Evolutionary conservation across 1,139 yeast genomes (phyloP).

Genomic region (Sugiyamaella grinbergsii): DNA sequence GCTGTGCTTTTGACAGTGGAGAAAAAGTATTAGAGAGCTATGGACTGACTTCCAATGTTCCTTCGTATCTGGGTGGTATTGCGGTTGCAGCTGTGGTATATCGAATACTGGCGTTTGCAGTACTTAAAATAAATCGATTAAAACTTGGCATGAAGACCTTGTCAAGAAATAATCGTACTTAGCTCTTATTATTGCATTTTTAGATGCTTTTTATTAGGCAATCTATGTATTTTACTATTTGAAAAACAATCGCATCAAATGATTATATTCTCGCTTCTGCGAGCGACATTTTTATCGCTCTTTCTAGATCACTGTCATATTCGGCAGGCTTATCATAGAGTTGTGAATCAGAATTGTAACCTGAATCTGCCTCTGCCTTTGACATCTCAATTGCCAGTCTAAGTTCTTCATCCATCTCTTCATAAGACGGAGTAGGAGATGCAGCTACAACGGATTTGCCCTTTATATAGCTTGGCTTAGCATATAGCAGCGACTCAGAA

Average conservation of each 20-base stretch:
- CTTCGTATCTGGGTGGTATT: slow-evolving; percentile 42
- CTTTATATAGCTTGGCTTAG: neutral
- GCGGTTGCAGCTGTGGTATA: slow-evolving; percentile 43
- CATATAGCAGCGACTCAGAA: too few species aligned
- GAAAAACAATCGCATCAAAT: neutral
- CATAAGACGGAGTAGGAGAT: slow-evolving; percentile 1
- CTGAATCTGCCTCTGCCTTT: slow-evolving; percentile 24
- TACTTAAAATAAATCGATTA: slow-evolving; percentile 35
- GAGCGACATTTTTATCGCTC: slow-evolving; percentile 26
- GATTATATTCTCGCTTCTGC: slow-evolving; percentile 19
- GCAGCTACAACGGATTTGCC: neutral
- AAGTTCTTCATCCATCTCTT: slow-evolving; percentile 24
- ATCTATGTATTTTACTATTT: neutral
- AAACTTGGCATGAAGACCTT: slow-evolving; percentile 34
- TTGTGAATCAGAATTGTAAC: slow-evolving; percentile 4
- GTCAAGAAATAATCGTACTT: slow-evolving; percentile 13
- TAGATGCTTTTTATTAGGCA: neutral
- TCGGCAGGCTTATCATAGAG: slow-evolving; percentile 4
- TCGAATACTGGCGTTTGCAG: slow-evolving; percentile 43
- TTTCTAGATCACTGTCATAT: slow-evolving; percentile 25
- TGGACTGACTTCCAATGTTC: slow-evolving; percentile 44
- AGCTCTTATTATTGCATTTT: neutral
- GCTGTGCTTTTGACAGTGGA: slow-evolving; percentile 54
- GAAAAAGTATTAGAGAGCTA: slow-evolving; percentile 52
- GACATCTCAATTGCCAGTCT: slow-evolving; percentile 27